phyloP scores from a whole-genome alignment of 441 rosid species.

The Pelargonium cotyledonis region DNA sequence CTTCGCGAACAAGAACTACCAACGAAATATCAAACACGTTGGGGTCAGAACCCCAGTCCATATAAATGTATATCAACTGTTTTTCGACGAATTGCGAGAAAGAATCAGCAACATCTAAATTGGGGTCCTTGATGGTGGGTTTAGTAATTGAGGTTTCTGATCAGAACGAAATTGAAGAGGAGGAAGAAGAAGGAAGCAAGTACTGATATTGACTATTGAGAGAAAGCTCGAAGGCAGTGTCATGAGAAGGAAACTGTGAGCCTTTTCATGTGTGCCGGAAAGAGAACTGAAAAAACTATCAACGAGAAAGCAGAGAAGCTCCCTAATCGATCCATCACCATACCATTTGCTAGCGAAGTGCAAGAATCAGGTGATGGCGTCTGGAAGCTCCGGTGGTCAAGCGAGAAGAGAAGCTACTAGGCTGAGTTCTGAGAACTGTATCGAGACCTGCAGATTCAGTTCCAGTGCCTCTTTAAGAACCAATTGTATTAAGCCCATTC shows the following conservation, averaged over 20 bases:
- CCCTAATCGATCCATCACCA: not conserved
- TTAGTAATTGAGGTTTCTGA: too few relatives aligned
- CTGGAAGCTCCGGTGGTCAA: not conserved
- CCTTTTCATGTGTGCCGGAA: constrained; percentile 42
- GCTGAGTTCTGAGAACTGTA: not conserved
- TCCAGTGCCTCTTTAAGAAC: not conserved
- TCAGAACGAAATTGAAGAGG: constrained; percentile 14
- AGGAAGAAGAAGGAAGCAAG: constrained; percentile 18
- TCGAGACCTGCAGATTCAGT: not conserved
- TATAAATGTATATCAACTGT: constrained; percentile 64
- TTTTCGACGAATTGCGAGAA: constrained; percentile 49
- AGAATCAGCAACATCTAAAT: constrained; percentile 41
- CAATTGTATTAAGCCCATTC: not conserved
- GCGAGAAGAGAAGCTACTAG: not conserved
- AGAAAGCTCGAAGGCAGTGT: constrained; percentile 24
- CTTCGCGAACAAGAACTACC: constrained; percentile 62
- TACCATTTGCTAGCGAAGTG: not conserved
- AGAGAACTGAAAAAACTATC: constrained; percentile 36
- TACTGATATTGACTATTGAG: constrained; percentile 19
- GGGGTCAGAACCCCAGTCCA: constrained; percentile 86
- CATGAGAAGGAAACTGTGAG: constrained; percentile 28
- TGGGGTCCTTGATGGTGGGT: constrained; percentile 54
- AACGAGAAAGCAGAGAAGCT: constrained; percentile 12
- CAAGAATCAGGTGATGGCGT: not conserved
- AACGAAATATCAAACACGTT: constrained; percentile 72